Evolutionary conservation across 169 alveolate species (phyloP), one percentile per base, ranked within the genome.

Genomic region (Cryptosporidium felis): DNA sequence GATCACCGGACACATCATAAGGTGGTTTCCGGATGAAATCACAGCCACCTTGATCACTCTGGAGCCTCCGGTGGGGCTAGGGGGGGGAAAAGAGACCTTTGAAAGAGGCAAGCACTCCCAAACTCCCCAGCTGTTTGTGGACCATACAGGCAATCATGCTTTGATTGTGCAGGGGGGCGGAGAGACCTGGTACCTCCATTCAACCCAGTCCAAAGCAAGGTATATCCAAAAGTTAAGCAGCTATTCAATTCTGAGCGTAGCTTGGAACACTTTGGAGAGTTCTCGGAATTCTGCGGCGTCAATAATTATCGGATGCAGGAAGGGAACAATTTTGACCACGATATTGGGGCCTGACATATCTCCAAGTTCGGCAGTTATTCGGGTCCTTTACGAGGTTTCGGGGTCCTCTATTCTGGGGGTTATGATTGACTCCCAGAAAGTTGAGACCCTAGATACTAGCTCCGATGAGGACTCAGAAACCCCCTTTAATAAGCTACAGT

Each of bases 311-410:
- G 85, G 85, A 12, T 74, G 85, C 28, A 74, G 41, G 41, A 53
- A 34, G 12, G 85, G 85, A 18, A 51, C 66, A 10, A 34, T 74
- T 34, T 34, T 74, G 46, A 74, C 85, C 18, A 74, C 85, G 36
- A 74, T 74, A 36, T 30, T 74, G 32, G 85, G 85, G 2, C 85
- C 85, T 36, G 85, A 74, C 38, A 74, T 74, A 30, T 74, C 85
- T 40, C 56, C 85, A 1, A 74, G 67, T 36, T 74, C 67, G 2
- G 38, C 66, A 10, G 85, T 74, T 23, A 30, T 74, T 3, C 32
- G 85, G 28, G 56, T 74, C 14, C 41, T 74, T 2, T 49, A 74
- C 34, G 85, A 74, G 21, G 56, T 74, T 5, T 32, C 85, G 5
- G 44, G 45, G 8, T 38, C 66, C 4, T 59, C 85, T n/a, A 74